phyloP scores from a whole-genome alignment of 345 rosid species.

The Arabidopsis thaliana region DNA sequence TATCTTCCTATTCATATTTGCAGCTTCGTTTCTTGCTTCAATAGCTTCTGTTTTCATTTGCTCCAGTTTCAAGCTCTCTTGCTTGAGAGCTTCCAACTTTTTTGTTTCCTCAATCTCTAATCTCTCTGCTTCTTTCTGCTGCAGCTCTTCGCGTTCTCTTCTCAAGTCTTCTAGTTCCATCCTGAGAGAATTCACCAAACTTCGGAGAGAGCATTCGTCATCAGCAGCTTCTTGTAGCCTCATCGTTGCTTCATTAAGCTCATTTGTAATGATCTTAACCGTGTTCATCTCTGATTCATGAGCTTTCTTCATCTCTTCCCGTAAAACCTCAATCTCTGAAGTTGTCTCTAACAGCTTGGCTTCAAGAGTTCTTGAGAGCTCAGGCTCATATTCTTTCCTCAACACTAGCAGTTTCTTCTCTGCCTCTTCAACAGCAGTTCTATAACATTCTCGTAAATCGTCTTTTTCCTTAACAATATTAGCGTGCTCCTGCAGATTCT shows the following conservation, averaged over 20 bases:
- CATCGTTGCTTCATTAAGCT: conserved; percentile 73
- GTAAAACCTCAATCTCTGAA: conserved; percentile 65
- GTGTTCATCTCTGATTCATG: conserved; percentile 58
- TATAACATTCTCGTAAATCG: conserved; percentile 47
- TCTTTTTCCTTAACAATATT: conserved; percentile 57
- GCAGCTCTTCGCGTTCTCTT: conserved; percentile 48
- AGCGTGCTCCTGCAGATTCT: conserved; percentile 54
- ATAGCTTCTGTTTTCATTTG: conserved; percentile 56
- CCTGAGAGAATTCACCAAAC: conserved; percentile 51
- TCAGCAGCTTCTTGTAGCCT: conserved; percentile 64
- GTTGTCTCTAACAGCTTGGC: conserved; percentile 56
- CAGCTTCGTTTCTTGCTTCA: conserved; percentile 59
- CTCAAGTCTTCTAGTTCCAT: conserved; percentile 62
- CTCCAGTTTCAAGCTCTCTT: conserved; percentile 46
- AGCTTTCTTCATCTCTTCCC: conserved; percentile 66
- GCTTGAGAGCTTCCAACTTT: conserved; percentile 32
- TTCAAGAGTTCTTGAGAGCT: conserved; percentile 56
- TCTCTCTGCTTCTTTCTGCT: conserved; percentile 48
- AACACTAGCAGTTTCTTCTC: conserved; percentile 50
- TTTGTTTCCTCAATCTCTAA: conserved; percentile 31
- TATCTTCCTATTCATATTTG: conserved; percentile 49
- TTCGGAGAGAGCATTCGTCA: conserved; percentile 64
- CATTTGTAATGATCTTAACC: conserved; percentile 58
- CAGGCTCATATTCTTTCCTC: conserved; percentile 61
- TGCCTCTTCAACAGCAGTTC: conserved; percentile 54